Evolutionary conservation across 768 basidiomycete genomes (phyloP).

Genomic region (Dacryopinax spathularia): DNA sequence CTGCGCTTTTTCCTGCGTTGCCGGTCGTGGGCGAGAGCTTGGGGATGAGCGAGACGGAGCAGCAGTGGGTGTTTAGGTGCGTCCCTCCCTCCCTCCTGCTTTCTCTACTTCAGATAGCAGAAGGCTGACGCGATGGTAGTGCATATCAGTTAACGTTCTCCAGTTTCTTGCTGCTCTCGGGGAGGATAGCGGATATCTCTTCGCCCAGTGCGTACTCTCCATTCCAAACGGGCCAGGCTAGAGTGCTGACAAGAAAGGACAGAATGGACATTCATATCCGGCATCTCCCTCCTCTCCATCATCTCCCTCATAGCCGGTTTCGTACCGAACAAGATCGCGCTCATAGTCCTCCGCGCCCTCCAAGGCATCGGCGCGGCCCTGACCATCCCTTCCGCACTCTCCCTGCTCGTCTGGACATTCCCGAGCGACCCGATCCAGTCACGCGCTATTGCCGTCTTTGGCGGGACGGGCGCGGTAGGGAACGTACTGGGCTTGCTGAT

Average conservation of each 20-base stretch:
- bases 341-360: slow-evolving; percentile 39
- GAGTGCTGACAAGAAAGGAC: neutral
- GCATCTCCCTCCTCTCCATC: slow-evolving; percentile 30
- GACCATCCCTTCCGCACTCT: slow-evolving; percentile 38
- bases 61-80: slow-evolving; percentile 4
- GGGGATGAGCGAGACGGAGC: neutral
- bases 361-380: slow-evolving; percentile 37
- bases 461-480: slow-evolving; percentile 33
- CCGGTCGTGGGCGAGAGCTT: slow-evolving; percentile 20
- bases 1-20: slow-evolving; percentile 30
- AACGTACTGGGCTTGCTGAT: slow-evolving; percentile 19
- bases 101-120: too few species aligned
- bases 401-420: slow-evolving; percentile 38
- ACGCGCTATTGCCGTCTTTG: slow-evolving; percentile 35
- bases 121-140: slow-evolving; percentile 11
- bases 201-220: neutral
- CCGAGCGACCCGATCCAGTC: slow-evolving; percentile 35
- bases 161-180: slow-evolving; percentile 28
- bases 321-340: slow-evolving; percentile 29
- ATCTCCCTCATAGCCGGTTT: slow-evolving; percentile 29
- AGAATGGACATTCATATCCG: slow-evolving; percentile 30
- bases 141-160: slow-evolving; percentile 34
- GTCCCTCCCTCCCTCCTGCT: too few species aligned
- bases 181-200: slow-evolving; percentile 1
- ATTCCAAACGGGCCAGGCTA: neutral